Conservation (phyloP, 352 stramenopile genomes). For the Phytopythium vexans region DNA sequence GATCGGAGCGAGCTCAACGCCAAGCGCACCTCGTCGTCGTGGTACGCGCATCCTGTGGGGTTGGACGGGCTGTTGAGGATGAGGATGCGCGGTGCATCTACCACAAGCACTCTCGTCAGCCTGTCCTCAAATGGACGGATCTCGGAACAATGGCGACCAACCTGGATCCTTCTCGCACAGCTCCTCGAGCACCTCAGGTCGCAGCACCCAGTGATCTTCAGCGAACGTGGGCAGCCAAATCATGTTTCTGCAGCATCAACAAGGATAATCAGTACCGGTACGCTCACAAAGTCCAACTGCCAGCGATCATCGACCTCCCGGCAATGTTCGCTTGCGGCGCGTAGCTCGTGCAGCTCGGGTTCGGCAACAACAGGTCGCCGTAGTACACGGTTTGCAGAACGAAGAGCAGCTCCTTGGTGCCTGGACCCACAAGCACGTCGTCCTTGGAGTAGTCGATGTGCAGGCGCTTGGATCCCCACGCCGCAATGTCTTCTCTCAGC, state of each 20-base stretch:
- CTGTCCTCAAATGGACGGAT: neutral
- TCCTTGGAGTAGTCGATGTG: conserved; percentile 65
- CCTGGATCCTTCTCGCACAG: conserved; percentile 78
- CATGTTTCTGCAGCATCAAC: conserved; percentile 56
- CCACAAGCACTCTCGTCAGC: conserved; percentile 6
- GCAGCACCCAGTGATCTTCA: conserved; percentile 77
- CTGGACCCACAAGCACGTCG: conserved; percentile 82
- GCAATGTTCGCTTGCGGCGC: conserved; percentile 83
- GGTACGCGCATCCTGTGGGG: conserved; percentile 80
- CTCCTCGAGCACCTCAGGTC: conserved; percentile 75
- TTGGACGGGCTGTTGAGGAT: conserved; percentile 88
- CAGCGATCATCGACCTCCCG: conserved; percentile 42
- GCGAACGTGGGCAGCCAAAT: conserved; percentile 83
- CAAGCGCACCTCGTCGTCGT: conserved; percentile 55
- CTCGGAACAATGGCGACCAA: conserved; percentile 10
- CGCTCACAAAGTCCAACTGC: neutral
- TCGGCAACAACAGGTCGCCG: conserved; percentile 78
- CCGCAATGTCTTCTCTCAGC: conserved; percentile 76
- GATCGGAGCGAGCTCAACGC: neutral
- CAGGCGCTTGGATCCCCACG: conserved; percentile 55
- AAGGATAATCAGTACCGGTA: neutral
- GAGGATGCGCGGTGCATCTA: conserved; percentile 79
- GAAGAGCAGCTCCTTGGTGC: conserved; percentile 87
- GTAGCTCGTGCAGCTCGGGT: conserved; percentile 85
- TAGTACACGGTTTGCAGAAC: conserved; percentile 89